phyloP scores from a whole-genome alignment of 1,139 yeast genomes.

The Taphrina deformans region DNA sequence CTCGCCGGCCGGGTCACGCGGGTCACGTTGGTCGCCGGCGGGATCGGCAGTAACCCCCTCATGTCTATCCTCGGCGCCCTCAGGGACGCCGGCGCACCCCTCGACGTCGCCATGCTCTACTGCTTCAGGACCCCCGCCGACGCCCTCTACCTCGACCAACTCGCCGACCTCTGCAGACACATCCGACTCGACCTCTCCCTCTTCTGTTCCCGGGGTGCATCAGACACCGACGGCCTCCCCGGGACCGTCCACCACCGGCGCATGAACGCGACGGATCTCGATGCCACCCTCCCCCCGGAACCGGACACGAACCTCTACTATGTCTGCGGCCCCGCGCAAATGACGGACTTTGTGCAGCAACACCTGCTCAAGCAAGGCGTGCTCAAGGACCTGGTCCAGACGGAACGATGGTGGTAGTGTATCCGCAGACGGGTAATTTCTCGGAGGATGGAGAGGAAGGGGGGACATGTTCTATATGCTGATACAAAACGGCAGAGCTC shows the following conservation, averaged over 20 bases:
- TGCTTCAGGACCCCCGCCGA: slow-evolving; percentile 15
- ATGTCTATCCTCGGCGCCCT: slow-evolving; percentile 27
- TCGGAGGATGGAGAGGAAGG: no score
- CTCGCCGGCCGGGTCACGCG: slow-evolving; percentile 10
- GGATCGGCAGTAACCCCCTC: slow-evolving; percentile 25
- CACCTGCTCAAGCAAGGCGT: slow-evolving; percentile 19
- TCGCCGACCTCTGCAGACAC: neutral
- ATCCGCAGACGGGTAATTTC: neutral
- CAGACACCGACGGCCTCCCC: slow-evolving; percentile 16
- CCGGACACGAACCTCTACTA: slow-evolving; percentile 21
- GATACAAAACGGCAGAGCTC: neutral
- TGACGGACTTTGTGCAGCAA: slow-evolving; percentile 28
- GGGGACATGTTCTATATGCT: neutral
- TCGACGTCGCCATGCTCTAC: slow-evolving; percentile 23
- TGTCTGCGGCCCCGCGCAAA: slow-evolving; percentile 30
- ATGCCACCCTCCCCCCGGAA: neutral
- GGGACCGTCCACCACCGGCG: slow-evolving; percentile 13
- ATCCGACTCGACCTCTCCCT: neutral
- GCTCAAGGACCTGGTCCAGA: slow-evolving; percentile 25
- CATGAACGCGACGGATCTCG: slow-evolving; percentile 20
- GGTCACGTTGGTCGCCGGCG: slow-evolving; percentile 28
- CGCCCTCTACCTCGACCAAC: slow-evolving; percentile 26
- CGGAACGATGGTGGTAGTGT: slow-evolving; percentile 30
- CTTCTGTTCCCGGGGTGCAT: slow-evolving; percentile 12
- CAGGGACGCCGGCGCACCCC: slow-evolving; percentile 23